These are phyloP conservation scores for Holtermanniella nyarrowii DNA, from an alignment of 768 basidiomycete species.

Conservation along the genomic window DNA sequence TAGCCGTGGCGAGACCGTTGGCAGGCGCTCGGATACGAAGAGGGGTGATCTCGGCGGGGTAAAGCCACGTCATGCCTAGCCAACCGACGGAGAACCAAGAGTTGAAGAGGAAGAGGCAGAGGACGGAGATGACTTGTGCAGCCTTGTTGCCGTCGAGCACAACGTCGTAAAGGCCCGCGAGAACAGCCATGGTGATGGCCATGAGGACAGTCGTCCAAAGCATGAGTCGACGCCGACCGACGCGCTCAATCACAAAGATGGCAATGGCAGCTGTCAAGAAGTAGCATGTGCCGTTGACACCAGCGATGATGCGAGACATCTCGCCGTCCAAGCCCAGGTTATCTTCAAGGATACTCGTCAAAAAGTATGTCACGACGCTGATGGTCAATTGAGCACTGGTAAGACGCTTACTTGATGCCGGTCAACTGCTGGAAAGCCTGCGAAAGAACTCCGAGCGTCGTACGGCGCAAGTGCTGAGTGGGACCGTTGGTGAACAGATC, in stretches of 20 bases:
- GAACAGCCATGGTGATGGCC: slow-evolving; percentile 50
- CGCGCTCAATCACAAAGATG: slow-evolving; percentile 6
- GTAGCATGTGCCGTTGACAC: slow-evolving; percentile 14
- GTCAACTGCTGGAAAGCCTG: slow-evolving; percentile 59
- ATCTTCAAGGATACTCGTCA: slow-evolving; percentile 28
- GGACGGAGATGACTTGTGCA: slow-evolving; percentile 48
- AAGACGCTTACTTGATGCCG: slow-evolving; percentile 7
- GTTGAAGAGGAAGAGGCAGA: slow-evolving; percentile 58
- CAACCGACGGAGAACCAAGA: slow-evolving; percentile 58
- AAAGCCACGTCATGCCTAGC: slow-evolving; percentile 60
- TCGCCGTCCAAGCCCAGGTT: slow-evolving; percentile 51
- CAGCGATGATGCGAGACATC: slow-evolving; percentile 48
- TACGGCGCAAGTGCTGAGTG: slow-evolving; percentile 52
- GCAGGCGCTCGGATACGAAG: slow-evolving; percentile 53
- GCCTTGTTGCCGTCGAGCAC: slow-evolving; percentile 40
- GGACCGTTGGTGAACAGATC: slow-evolving; percentile 16
- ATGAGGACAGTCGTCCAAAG: slow-evolving; percentile 1
- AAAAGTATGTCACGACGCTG: slow-evolving; percentile 37
- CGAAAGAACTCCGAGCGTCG: slow-evolving; percentile 48
- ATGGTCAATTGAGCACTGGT: slow-evolving; percentile 28
- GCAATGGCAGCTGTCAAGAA: slow-evolving; percentile 7
- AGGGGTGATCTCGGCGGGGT: slow-evolving; percentile 59
- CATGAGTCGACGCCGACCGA: slow-evolving; percentile 17
- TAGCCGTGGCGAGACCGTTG: slow-evolving; percentile 51
- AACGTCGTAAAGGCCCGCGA: slow-evolving; percentile 48